Evolutionary conservation across 176 grass and related monocot species (phyloP).

Genomic region (Phragmites australis): DNA sequence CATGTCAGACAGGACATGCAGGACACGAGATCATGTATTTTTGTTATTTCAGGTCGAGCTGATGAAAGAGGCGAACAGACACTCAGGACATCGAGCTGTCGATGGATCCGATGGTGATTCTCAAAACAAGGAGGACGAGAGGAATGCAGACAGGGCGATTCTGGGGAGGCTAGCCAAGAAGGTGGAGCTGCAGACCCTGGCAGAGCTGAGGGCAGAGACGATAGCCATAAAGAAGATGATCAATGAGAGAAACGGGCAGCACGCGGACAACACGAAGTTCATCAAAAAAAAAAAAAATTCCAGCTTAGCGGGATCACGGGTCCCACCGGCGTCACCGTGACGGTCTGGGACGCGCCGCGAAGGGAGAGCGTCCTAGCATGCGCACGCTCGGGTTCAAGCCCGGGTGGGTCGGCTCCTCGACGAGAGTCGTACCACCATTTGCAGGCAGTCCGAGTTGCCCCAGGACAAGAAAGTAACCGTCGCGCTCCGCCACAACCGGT

Average conservation of each 20-base stretch:
- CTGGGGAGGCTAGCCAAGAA: conserved; percentile 69
- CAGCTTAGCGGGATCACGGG: no score
- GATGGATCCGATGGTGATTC: conserved; percentile 76
- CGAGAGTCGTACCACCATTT: no score
- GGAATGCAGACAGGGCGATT: conserved; percentile 60
- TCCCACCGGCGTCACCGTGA: no score
- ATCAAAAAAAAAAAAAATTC: no score
- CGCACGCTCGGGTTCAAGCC: no score
- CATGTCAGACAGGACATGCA: not conserved
- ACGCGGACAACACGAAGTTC: conserved; percentile 45
- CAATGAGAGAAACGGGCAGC: conserved; percentile 52
- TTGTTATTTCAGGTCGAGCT: conserved; percentile 55
- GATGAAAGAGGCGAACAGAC: conserved; percentile 68
- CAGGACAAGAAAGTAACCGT: no score
- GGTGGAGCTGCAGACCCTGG: conserved; percentile 60
- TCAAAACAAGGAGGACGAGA: conserved; percentile 54
- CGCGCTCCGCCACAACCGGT: no score
- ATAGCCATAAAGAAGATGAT: conserved; percentile 67
- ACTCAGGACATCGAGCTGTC: conserved; percentile 75
- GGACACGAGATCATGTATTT: not conserved
- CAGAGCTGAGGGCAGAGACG: conserved; percentile 74
- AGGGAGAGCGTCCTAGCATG: no score
- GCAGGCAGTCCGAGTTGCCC: no score
- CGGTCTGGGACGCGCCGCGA: no score
- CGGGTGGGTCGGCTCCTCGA: no score